Conservation (phyloP, 2,329 filamentous ascomycete species). For the Verticillium longisporum region DNA sequence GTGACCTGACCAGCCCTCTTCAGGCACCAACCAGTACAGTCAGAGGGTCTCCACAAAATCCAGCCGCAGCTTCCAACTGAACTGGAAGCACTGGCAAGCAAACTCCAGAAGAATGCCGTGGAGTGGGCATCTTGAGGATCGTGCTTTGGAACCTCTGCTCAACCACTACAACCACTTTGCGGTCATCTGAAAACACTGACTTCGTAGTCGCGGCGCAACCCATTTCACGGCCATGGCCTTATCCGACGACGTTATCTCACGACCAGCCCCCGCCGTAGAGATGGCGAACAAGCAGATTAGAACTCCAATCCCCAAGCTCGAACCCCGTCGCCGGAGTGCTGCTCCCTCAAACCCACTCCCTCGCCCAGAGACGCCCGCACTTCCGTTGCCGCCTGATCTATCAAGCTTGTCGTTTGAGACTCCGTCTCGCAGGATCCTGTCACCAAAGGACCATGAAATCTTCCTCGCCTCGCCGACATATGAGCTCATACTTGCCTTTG, state of each 20-base stretch:
- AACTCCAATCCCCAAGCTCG: conserved; percentile 58
- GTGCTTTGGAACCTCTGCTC: no score
- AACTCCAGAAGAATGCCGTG: no score
- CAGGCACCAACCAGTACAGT: no score
- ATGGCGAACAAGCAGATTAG: conserved; percentile 25
- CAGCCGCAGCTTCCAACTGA: no score
- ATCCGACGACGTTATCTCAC: conserved; percentile 12
- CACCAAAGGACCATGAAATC: conserved; percentile 68
- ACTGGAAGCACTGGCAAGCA: no score
- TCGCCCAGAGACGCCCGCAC: conserved; percentile 66
- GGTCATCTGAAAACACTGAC: no score
- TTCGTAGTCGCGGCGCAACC: no score
- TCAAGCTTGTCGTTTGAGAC: conserved; percentile 53
- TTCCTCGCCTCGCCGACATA: conserved; percentile 76
- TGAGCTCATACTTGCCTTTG: conserved; percentile 70
- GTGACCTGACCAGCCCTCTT: no score
- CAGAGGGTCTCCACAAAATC: no score
- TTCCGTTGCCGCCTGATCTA: conserved; percentile 61
- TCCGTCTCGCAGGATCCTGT: conserved; percentile 76
- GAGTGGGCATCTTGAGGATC: no score
- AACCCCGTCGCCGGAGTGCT: conserved; percentile 52
- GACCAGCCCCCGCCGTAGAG: conserved; percentile 8
- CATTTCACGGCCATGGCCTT: not conserved
- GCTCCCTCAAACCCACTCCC: conserved; percentile 50
- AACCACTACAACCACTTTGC: no score